Percentiles rank a stretch among this genome's conserved stretches.
These are phyloP conservation scores for Solanum neorickii DNA, from an alignment of 257 asterid genomes.

Conservation along the genomic window DNA sequence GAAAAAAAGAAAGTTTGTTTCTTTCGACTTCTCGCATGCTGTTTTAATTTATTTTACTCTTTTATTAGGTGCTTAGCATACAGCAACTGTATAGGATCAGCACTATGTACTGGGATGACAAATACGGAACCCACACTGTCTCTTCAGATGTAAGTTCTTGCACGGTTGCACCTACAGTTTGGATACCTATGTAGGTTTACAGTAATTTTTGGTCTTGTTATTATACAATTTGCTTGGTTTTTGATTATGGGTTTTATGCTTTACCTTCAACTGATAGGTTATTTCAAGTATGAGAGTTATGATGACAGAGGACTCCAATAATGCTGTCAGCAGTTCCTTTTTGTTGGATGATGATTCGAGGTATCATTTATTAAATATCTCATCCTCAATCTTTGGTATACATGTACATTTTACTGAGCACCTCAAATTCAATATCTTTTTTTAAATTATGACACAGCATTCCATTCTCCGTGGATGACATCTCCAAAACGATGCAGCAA, in stretches of 20 bases:
- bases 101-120: conserved; percentile 99
- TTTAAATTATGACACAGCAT: conserved; percentile 49
- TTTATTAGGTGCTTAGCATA: conserved; percentile 79
- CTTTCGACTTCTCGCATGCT: neutral
- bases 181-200: neutral
- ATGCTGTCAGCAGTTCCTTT: conserved; percentile 73
- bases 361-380: conserved; percentile 14
- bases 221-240: neutral
- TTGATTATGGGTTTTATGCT: conserved; percentile 1
- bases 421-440: neutral
- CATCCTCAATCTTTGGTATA: neutral
- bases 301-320: conserved; percentile 85
- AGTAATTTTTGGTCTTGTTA: neutral
- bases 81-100: conserved; percentile 94
- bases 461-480: conserved; percentile 93
- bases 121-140: conserved; percentile 94
- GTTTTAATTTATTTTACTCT: neutral
- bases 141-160: conserved; percentile 73
- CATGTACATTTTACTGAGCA: neutral
- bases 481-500: conserved; percentile 79
- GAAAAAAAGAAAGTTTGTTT: neutral
- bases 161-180: neutral
- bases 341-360: conserved; percentile 85
- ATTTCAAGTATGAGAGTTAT: conserved; percentile 62
- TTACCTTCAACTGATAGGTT: conserved; percentile 32